Conservation (phyloP, 495 filamentous ascomycete genomes). For the Penicillium ochrochloron region DNA sequence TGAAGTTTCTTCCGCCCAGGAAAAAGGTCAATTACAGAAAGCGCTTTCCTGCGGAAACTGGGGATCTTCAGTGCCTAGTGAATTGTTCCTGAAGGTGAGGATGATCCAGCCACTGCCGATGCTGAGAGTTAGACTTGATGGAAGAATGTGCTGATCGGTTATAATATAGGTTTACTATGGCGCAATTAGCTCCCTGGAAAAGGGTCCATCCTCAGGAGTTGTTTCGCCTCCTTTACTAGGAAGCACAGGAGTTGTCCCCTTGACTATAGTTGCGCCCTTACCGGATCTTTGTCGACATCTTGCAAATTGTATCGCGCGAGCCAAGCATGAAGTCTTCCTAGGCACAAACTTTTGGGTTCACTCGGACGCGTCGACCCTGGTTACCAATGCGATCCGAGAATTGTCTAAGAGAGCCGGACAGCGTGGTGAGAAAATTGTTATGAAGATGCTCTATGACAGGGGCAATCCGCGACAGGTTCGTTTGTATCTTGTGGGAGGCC, state of each 20-base stretch:
- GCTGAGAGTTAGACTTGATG: background rate
- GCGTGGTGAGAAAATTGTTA: conserved; percentile 59
- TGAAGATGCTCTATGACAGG: conserved; percentile 79
- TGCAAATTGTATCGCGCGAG: conserved; percentile 74
- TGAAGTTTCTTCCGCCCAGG: conserved; percentile 27
- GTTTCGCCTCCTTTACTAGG: conserved; percentile 76
- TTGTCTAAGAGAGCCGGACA: conserved; percentile 66
- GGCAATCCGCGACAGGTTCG: conserved; percentile 63
- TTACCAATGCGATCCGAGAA: conserved; percentile 71
- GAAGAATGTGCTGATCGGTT: background rate
- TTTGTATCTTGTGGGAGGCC: background rate
- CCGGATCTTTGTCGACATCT: conserved; percentile 75
- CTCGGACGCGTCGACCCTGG: conserved; percentile 65
- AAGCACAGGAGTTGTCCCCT: conserved; percentile 64
- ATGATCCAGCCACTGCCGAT: background rate
- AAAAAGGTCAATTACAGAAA: conserved; percentile 50
- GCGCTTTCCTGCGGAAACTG: conserved; percentile 69
- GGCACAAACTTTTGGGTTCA: conserved; percentile 78
- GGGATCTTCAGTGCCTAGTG: conserved; percentile 64
- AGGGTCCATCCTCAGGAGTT: conserved; percentile 58
- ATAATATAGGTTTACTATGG: conserved; percentile 63
- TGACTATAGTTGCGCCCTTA: conserved; percentile 70
- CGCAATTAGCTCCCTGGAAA: conserved; percentile 62
- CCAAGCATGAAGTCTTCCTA: conserved; percentile 71
- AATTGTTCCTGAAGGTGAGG: conserved; percentile 65